Evolutionary conservation across 371 early-diverging fungal genomes (phyloP).

Genomic region (Cokeromyces recurvatus): DNA sequence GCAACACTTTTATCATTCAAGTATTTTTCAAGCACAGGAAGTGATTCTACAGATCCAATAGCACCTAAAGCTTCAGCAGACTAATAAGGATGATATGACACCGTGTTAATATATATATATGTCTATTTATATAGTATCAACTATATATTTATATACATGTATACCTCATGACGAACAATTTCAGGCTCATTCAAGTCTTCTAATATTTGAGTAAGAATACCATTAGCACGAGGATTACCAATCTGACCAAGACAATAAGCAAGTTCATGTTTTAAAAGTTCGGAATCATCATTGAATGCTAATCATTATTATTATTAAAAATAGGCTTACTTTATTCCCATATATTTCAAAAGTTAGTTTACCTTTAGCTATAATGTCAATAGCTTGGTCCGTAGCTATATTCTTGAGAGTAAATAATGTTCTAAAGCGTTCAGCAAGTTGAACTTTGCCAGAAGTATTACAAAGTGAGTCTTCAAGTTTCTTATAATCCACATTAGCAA

Average conservation of each 20-base stretch:
- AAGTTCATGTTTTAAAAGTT: conserved; percentile 97
- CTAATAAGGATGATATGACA: conserved; percentile 19
- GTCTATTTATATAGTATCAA: too few species aligned
- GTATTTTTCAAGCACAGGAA: conserved; percentile 72
- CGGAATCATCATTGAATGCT: conserved; percentile 86
- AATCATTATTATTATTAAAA: too few species aligned
- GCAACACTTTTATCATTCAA: conserved; percentile 59
- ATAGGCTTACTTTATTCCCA: too few species aligned
- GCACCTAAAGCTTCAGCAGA: conserved; percentile 98
- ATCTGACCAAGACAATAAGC: conserved; percentile 99
- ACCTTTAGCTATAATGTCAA: conserved; percentile 86
- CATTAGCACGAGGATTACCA: conserved; percentile 80
- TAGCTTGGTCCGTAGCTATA: conserved; percentile 71
- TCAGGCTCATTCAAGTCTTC: conserved; percentile 73
- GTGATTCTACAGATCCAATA: conserved; percentile 67
- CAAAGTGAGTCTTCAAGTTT: conserved; percentile 54
- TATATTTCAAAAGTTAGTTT: conserved; percentile 2
- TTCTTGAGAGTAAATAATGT: conserved; percentile 95
- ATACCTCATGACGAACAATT: conserved; percentile 98
- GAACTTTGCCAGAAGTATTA: conserved; percentile 54
- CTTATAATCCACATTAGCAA: conserved; percentile 30
- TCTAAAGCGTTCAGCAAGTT: conserved; percentile 86
- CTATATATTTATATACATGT: background rate
- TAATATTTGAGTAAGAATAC: conserved; percentile 67
- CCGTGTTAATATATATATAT: conserved; percentile 27